Conservation (phyloP, 202 grass and related monocot species). For the Musa balbisiana region DNA sequence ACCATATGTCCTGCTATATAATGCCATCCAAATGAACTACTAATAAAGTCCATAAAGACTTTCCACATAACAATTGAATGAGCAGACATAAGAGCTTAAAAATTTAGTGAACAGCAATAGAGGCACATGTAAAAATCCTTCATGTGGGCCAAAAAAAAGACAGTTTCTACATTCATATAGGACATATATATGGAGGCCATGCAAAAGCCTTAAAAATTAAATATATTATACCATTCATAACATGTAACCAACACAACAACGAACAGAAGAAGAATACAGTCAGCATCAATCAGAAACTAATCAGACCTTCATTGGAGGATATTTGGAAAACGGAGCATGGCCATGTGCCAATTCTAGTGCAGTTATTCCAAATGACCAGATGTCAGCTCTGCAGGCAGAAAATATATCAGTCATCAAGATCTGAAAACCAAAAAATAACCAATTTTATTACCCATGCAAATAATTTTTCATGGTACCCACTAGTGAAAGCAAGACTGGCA, state of each 20-base stretch:
- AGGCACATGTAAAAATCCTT: too few species aligned
- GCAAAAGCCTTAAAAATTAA: too few species aligned
- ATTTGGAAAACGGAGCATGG: constrained; percentile 90
- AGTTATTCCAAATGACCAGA: constrained; percentile 98
- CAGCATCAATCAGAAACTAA: not conserved
- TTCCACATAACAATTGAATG: too few species aligned
- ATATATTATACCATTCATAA: too few species aligned
- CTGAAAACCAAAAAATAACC: not conserved
- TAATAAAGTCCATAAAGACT: too few species aligned
- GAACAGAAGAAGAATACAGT: not conserved
- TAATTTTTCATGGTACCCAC: not conserved
- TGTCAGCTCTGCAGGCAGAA: constrained; percentile 64
- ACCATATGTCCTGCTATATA: too few species aligned
- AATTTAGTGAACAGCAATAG: too few species aligned
- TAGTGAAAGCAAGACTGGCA: not conserved
- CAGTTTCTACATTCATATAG: too few species aligned
- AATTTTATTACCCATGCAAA: not conserved
- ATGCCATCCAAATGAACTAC: too few species aligned
- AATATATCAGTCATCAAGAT: constrained; percentile 1
- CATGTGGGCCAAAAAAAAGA: too few species aligned
- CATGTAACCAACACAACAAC: not conserved
- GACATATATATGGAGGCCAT: too few species aligned
- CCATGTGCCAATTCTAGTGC: constrained; percentile 91
- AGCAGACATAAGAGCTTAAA: too few species aligned
- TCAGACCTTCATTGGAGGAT: constrained; percentile 83